Evolutionary conservation across 176 grass and related monocot genomes (phyloP).

Genomic region (Lolium rigidum): DNA sequence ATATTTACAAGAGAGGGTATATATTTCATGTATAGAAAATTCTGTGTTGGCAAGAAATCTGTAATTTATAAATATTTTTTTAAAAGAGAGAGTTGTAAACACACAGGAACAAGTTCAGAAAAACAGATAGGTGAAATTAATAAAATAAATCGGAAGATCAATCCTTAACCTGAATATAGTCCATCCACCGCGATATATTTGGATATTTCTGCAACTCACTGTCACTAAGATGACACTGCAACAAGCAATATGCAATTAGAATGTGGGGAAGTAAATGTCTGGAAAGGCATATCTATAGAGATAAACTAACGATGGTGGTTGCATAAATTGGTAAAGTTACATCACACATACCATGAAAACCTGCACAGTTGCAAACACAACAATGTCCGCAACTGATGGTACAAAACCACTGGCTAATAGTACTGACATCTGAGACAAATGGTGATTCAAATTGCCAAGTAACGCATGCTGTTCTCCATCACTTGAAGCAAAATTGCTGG

Average conservation of each 20-base stretch:
- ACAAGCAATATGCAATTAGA: slow-evolving; percentile 41
- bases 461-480: slow-evolving; percentile 40
- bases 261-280: background rate
- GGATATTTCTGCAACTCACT: slow-evolving; percentile 62
- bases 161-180: slow-evolving; percentile 85
- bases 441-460: slow-evolving; percentile 69
- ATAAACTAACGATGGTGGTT: slow-evolving; percentile 3
- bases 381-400: slow-evolving; percentile 76
- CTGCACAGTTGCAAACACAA: slow-evolving; percentile 73
- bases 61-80: background rate
- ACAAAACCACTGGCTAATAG: slow-evolving; percentile 63
- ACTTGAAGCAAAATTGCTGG: slow-evolving; percentile 64
- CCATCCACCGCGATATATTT: slow-evolving; percentile 86
- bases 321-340: slow-evolving; percentile 16
- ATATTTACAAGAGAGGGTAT: background rate
- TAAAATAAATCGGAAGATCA: slow-evolving; percentile 14
- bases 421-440: slow-evolving; percentile 79
- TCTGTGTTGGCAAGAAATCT: background rate
- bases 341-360: slow-evolving; percentile 62
- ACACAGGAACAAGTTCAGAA: slow-evolving; percentile 11
- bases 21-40: slow-evolving; percentile 8
- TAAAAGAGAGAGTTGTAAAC: background rate
- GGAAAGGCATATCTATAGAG: background rate
- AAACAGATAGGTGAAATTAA: slow-evolving; percentile 22
- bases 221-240: slow-evolving; percentile 58